Evolutionary conservation across 2,329 filamentous ascomycete genomes (phyloP).

Genomic region (Penicillium sp.): DNA sequence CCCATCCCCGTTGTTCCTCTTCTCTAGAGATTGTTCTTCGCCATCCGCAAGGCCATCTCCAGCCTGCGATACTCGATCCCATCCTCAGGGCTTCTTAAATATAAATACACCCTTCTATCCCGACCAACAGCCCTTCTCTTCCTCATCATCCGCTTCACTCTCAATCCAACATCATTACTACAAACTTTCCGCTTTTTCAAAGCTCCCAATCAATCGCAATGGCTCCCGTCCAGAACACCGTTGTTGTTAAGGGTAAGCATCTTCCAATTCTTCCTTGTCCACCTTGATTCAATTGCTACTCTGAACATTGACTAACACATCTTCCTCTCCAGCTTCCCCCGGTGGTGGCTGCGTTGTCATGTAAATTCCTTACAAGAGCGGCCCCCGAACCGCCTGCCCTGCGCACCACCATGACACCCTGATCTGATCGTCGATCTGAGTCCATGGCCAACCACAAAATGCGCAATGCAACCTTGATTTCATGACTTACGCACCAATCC

Average conservation of each 20-base stretch:
- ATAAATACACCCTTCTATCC: not conserved
- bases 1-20: not conserved
- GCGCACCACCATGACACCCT: not conserved
- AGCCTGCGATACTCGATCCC: not conserved
- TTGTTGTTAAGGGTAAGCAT: constrained; percentile 28
- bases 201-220: constrained; percentile 27
- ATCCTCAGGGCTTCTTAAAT: not conserved
- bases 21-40: not conserved
- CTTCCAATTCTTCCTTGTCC: not conserved
- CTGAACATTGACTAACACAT: not conserved
- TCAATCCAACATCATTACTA: constrained; percentile 14
- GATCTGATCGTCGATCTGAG: constrained; percentile 1
- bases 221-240: constrained; percentile 26
- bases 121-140: not conserved
- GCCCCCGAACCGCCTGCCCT: not conserved
- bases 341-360: constrained; percentile 36
- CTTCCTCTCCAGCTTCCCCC: constrained; percentile 21
- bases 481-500: not conserved
- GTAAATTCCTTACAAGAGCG: constrained; percentile 21
- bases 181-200: constrained; percentile 18
- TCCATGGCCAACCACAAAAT: not conserved
- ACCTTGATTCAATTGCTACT: not conserved
- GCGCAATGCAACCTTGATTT: not conserved
- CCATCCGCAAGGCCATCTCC: not conserved
- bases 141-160: constrained; percentile 14